Evolutionary conservation across 2,329 filamentous ascomycete genomes (phyloP), one percentile per base, ranked within the genome.

Genomic region (Ilyonectria sp.): DNA sequence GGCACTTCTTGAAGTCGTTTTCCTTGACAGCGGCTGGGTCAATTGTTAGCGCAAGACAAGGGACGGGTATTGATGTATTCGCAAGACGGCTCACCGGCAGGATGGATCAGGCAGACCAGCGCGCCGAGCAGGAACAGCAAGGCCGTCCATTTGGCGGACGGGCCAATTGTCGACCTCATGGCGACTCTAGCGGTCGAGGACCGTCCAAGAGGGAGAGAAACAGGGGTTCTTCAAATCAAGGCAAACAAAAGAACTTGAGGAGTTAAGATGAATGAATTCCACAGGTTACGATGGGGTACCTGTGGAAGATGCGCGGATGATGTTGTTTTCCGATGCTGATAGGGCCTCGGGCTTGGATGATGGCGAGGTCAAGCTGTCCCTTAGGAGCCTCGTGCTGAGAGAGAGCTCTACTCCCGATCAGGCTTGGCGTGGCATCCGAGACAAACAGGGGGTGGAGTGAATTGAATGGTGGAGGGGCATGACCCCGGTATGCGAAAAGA

Each of bases 1-100:
- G 85, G 84, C 96, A 99, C 76, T 93, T 97, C 80, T 98, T 99
- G 87, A 98, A 99, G 81, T 97, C 95, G 76, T 97, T 91, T 79
- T 97, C 93, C 84, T 99, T 99, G 59, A 99, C 96, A 76, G 89
- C 87, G 71, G 89, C 94, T 97, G 73, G 11, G 29, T 46, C 8
- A 46, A 68, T 60, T 61, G 70, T 78, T 50, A 79, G 71, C 40
- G 35, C 44, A 10, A 21, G 4, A 1, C 21, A 17, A 56, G 9
- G 26, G 33, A 23, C n/a, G 6, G 49, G 26, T 26, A 26, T 26
- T 15, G 4, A 7, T 21, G 19, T 2, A 23, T 1, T 33, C 17
- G 1, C 23, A 11, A n/a, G 11, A 17, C 5, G 13, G 60, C 89
- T 79, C 85, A 93, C 93, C 86, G 82, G 88, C 88, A 77, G 91